These are phyloP conservation scores for Terfezia boudieri DNA, from an alignment of 495 filamentous ascomycete genomes.

Conservation along the genomic window DNA sequence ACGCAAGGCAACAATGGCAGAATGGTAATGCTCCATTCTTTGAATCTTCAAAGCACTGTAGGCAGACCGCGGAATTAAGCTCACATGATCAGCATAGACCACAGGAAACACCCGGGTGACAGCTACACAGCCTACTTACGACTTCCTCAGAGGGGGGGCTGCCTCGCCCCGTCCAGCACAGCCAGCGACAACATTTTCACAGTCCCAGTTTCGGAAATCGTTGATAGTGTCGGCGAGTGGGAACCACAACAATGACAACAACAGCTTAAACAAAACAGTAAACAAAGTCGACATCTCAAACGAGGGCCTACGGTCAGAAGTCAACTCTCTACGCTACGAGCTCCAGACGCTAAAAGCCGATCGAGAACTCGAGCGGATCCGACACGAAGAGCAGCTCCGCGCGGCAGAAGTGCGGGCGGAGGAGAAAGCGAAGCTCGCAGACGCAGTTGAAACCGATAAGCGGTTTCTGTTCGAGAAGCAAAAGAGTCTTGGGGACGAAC, in stretches of 20 bases:
- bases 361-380: slow-evolving; percentile 49
- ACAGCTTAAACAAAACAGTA: too few relatives aligned
- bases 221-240: neutral
- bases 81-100: too few relatives aligned
- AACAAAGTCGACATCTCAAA: slow-evolving; percentile 21
- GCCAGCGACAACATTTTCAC: neutral
- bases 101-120: neutral
- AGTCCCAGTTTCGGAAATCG: neutral
- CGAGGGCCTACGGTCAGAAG: slow-evolving; percentile 43
- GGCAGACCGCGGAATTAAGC: too few relatives aligned
- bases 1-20: too few relatives aligned
- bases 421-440: slow-evolving; percentile 58
- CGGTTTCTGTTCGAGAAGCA: slow-evolving; percentile 45
- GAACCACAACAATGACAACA: neutral
- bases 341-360: slow-evolving; percentile 62
- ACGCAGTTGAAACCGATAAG: slow-evolving; percentile 35
- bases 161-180: neutral
- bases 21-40: too few relatives aligned
- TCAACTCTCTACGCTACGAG: slow-evolving; percentile 40
- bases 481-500: slow-evolving; percentile 44
- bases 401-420: slow-evolving; percentile 53
- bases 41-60: too few relatives aligned
- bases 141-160: neutral
- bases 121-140: neutral
- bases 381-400: slow-evolving; percentile 62